Base-by-base conservation (phyloP, 768 basidiomycete species). In the Leccinum obscurum region DNA sequence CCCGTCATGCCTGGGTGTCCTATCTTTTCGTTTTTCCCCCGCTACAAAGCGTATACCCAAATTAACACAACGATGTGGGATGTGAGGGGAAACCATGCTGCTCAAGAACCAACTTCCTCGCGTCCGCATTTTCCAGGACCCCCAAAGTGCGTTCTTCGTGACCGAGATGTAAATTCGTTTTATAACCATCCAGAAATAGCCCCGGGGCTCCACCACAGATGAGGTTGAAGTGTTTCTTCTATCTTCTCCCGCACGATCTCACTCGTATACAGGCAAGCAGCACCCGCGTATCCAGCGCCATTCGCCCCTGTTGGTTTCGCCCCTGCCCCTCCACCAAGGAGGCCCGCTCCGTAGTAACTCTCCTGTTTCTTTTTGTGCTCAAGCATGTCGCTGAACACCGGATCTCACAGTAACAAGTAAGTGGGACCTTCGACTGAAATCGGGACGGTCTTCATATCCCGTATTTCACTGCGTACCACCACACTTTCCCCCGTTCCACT, bases 31-130 rank as follows among this genome's bases (percentile, higher is more conserved):
- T 70, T 59, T 55, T 75, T 74, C 51, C 74, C 72, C 11, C 74
- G 70, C 64, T 72, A 74, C 5, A 75, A 66, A 49, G 61, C 72
- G 49, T 75, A 75, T 26, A 75, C 68, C 6, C 69, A 75, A 46
- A 59, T 74, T n/a, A 72, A 74, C 30, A 24, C 70, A 22, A 62
- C 54, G 65, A 66, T 55, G 72, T 75, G 70, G 72, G 74, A 74
- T 32, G 3, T 62, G 54, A 64, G 66, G 5, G 72, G 64, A 2
- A 62, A 65, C 22, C 9, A 61, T 35, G 41, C 56, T 35, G 46
- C 54, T 11, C 63, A 65, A 56, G 63, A 68, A 41, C 60, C 41
- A 10, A 58, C 3, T 35, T 59, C 68, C 3, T 56, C 72, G 4
- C 51, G 37, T 52, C 58, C 63, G 14, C 59, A 46, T 35, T 67